A percentile compares a stretch with the other conserved stretches of the same genome.
Evolutionary conservation across 179 eudicot species (phyloP).

Genomic region (Amaranthus tricolor): DNA sequence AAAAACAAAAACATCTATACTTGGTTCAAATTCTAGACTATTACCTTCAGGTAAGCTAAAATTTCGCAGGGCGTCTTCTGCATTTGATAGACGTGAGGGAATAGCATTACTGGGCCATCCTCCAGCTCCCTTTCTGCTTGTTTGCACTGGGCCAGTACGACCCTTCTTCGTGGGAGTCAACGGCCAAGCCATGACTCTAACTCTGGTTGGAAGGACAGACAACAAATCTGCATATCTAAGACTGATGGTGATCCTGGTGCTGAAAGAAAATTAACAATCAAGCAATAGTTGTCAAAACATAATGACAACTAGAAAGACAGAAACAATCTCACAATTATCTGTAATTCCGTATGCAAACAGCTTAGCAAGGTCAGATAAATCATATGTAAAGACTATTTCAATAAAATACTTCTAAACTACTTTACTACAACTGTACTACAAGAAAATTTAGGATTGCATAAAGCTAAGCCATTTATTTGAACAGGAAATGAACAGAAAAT

Average conservation of each 20-base stretch:
- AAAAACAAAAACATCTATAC: background rate
- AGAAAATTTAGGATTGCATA: background rate
- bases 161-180: constrained; percentile 45
- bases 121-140: constrained; percentile 39
- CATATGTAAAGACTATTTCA: background rate
- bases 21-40: background rate
- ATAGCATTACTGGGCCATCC: constrained; percentile 39
- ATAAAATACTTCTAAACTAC: background rate
- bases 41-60: constrained; percentile 94
- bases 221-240: constrained; percentile 79
- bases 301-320: background rate
- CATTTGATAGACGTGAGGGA: constrained; percentile 73
- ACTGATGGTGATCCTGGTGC: constrained; percentile 80
- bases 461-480: background rate
- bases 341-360: background rate
- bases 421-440: background rate
- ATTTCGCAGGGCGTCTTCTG: constrained; percentile 80
- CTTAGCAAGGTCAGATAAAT: background rate
- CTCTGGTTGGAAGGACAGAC: constrained; percentile 73
- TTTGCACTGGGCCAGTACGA: constrained; percentile 10
- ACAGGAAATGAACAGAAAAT: background rate
- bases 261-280: constrained; percentile 13
- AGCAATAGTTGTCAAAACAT: constrained; percentile 15
- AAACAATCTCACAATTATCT: background rate
- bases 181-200: constrained; percentile 94